phyloP scores from a whole-genome alignment of 148 eudicot genomes.

The Pharnaceum exiguum region DNA sequence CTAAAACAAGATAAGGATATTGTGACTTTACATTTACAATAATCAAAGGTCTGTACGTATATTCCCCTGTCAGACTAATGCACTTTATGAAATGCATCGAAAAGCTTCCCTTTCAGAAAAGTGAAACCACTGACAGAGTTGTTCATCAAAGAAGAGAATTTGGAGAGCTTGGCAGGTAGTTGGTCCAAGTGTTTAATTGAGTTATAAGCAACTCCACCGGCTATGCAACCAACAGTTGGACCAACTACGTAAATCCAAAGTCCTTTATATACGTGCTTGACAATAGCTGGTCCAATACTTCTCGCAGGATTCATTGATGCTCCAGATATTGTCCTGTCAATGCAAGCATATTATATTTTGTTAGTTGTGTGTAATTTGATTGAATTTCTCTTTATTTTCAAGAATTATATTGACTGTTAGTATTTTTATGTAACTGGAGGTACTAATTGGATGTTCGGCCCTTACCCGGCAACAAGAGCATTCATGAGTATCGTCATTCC shows the following conservation, averaged over 20 bases:
- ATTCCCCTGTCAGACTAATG: no score
- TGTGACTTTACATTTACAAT: no score
- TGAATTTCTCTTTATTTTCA: no score
- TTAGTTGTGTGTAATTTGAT: no score
- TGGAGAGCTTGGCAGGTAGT: slow-evolving; percentile 10
- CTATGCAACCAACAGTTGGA: slow-evolving; percentile 49
- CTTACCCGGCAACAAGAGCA: slow-evolving; percentile 53
- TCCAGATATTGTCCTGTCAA: slow-evolving; percentile 63
- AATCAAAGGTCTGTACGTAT: no score
- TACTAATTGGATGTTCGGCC: no score
- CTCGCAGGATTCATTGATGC: slow-evolving; percentile 88
- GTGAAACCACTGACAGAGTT: slow-evolving; percentile 7
- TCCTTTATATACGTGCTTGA: slow-evolving; percentile 38
- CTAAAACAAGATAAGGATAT: no score
- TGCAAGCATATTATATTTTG: neutral
- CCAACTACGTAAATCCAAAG: slow-evolving; percentile 69
- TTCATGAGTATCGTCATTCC: slow-evolving; percentile 55
- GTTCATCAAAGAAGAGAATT: slow-evolving; percentile 1
- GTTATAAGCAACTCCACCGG: slow-evolving; percentile 49
- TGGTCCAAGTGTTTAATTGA: slow-evolving; percentile 39
- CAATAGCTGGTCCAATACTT: slow-evolving; percentile 69
- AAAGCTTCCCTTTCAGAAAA: slow-evolving; percentile 21
- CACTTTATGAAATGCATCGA: slow-evolving; percentile 28
- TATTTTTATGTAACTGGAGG: no score
- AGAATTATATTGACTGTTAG: no score